These are phyloP conservation scores for Hippophae tibetana DNA, from an alignment of 306 rosid genomes.

Conservation along the genomic window DNA sequence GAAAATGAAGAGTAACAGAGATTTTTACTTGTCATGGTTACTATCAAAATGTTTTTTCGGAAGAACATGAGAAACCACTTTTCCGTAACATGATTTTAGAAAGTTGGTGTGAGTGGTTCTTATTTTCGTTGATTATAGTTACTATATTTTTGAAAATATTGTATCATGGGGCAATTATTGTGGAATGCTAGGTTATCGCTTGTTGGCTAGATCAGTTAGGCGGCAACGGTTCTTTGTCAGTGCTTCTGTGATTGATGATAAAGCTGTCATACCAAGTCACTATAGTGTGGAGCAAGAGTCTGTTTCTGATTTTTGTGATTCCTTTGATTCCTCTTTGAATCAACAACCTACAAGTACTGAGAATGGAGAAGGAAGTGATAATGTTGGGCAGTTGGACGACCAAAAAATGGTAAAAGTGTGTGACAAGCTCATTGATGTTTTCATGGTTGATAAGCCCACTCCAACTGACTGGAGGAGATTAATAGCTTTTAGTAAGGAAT, in stretches of 20 bases:
- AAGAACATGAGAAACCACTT: too few relatives aligned
- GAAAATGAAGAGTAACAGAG: too few relatives aligned
- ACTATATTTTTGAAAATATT: neutral
- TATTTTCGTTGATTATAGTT: neutral
- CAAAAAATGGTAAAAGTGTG: constrained; percentile 47
- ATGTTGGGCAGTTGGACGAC: constrained; percentile 33
- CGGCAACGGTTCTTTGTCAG: constrained; percentile 14
- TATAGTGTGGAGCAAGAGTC: constrained; percentile 22
- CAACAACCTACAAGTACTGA: constrained; percentile 16
- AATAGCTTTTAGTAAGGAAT: constrained; percentile 75
- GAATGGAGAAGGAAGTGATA: constrained; percentile 19
- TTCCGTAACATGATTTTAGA: neutral
- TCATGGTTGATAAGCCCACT: constrained; percentile 81
- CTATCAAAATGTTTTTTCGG: too few relatives aligned
- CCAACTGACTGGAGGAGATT: constrained; percentile 80
- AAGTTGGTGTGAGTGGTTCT: neutral
- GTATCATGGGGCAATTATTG: neutral
- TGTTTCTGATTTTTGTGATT: constrained; percentile 20
- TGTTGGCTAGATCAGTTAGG: constrained; percentile 23
- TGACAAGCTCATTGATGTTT: constrained; percentile 80
- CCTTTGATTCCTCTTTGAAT: constrained; percentile 10
- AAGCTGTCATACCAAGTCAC: constrained; percentile 17
- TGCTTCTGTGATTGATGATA: constrained; percentile 25
- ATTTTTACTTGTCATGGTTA: too few relatives aligned
- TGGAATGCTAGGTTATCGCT: constrained; percentile 27